A percentile compares a stretch with the other conserved stretches of the same genome.
phyloP scores from a whole-genome alignment of 305 asterid genomes.

The Rubia balearica region DNA sequence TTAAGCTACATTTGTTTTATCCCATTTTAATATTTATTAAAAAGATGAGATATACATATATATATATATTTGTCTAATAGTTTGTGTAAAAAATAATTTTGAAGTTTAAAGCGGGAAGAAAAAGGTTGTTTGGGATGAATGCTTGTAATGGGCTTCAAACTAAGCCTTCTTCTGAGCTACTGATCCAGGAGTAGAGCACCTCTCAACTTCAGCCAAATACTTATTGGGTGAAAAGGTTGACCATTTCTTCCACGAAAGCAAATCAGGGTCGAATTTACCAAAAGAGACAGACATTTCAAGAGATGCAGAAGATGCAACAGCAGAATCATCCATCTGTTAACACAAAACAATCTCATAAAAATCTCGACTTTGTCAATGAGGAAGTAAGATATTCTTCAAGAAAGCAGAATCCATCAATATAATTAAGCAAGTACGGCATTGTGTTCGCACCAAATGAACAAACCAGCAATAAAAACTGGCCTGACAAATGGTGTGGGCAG shows the following conservation, averaged over 20 bases:
- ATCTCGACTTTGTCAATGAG: background rate
- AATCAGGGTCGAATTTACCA: slow-evolving; percentile 81
- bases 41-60: no score
- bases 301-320: slow-evolving; percentile 37
- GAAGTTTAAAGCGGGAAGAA: no score
- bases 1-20: no score
- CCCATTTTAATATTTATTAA: no score
- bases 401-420: slow-evolving; percentile 6
- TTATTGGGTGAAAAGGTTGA: slow-evolving; percentile 91
- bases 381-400: background rate
- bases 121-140: no score
- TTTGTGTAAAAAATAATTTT: no score
- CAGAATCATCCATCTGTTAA: slow-evolving; percentile 77
- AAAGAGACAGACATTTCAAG: slow-evolving; percentile 86
- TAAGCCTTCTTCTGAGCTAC: no score
- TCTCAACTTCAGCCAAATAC: slow-evolving; percentile 90
- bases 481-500: slow-evolving; percentile 31
- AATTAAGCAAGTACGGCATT: slow-evolving; percentile 19
- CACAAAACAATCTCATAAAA: slow-evolving; percentile 27
- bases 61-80: no score
- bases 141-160: no score
- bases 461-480: slow-evolving; percentile 17
- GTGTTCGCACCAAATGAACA: slow-evolving; percentile 17
- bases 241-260: slow-evolving; percentile 94
- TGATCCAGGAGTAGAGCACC: slow-evolving; percentile 75